Conservation (phyloP, 2,329 filamentous ascomycete species). For the Sphaceloma murrayae region DNA sequence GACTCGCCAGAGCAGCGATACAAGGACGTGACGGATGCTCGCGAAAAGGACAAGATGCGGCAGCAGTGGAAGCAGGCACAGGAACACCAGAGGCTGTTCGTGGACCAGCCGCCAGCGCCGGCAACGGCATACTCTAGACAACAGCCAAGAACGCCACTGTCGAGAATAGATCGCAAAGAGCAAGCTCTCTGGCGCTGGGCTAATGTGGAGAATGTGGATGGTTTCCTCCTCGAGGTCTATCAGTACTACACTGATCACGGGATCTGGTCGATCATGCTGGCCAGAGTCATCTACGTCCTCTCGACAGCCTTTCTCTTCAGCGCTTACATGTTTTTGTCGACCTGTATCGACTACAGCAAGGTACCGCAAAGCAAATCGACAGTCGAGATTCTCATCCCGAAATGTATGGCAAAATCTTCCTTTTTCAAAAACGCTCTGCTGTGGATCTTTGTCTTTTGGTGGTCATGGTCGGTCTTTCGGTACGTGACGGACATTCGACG, state of each 20-base stretch:
- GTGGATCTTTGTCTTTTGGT: slow-evolving; percentile 79
- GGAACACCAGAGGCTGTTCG: slow-evolving; percentile 38
- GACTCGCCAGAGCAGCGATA: neutral
- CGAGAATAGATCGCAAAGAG: slow-evolving; percentile 49
- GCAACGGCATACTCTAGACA: slow-evolving; percentile 12
- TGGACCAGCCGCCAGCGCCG: slow-evolving; percentile 9
- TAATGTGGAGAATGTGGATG: slow-evolving; percentile 81
- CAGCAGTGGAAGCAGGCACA: slow-evolving; percentile 44
- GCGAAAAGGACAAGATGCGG: slow-evolving; percentile 36
- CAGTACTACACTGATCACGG: slow-evolving; percentile 76
- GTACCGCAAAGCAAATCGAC: slow-evolving; percentile 56
- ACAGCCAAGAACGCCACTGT: slow-evolving; percentile 10
- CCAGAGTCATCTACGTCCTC: slow-evolving; percentile 62
- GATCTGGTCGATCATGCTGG: slow-evolving; percentile 72
- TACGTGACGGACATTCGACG: slow-evolving; percentile 64
- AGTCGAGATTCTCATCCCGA: slow-evolving; percentile 54
- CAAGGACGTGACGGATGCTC: slow-evolving; percentile 32
- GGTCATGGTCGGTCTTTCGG: slow-evolving; percentile 69
- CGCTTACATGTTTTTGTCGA: slow-evolving; percentile 72
- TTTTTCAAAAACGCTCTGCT: slow-evolving; percentile 65
- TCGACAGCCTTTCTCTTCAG: slow-evolving; percentile 74
- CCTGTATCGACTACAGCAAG: slow-evolving; percentile 73
- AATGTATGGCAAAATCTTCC: slow-evolving; percentile 68
- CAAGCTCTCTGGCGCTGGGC: slow-evolving; percentile 88
- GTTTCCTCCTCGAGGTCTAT: slow-evolving; percentile 78